These are phyloP conservation scores for Jackrogersella multiformis DNA, from an alignment of 495 filamentous ascomycete species.

Conservation along the genomic window DNA sequence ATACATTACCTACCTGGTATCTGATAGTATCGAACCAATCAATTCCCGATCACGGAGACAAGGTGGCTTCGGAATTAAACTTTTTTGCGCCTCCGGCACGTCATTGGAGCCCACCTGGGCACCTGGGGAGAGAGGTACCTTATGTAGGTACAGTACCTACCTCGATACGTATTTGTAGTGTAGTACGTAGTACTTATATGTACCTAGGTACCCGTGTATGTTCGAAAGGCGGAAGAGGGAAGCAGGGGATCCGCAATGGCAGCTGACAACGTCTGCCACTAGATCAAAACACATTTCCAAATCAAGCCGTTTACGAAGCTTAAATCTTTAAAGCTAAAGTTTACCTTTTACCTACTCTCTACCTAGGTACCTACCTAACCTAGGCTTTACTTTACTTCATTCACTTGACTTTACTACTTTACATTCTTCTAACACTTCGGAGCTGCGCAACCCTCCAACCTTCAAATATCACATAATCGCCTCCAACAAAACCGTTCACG, in stretches of 20 bases:
- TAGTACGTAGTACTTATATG: no score
- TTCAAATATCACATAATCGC: neutral
- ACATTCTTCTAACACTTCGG: neutral
- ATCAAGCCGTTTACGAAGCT: conserved; percentile 18
- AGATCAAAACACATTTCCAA: conserved; percentile 53
- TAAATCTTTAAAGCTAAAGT: neutral
- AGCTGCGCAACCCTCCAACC: neutral
- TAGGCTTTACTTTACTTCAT: no score
- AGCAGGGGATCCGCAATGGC: neutral
- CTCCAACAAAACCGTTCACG: neutral
- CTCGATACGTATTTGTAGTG: neutral
- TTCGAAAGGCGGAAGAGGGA: neutral
- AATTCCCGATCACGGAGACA: conserved; percentile 14
- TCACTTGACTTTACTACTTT: no score
- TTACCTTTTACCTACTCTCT: no score
- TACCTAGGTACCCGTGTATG: no score
- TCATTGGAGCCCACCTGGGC: conserved; percentile 1
- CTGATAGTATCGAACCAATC: conserved; percentile 22
- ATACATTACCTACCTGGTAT: neutral
- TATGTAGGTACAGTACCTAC: conserved; percentile 10
- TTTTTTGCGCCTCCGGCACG: conserved; percentile 37
- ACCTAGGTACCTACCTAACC: no score
- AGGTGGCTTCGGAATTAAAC: conserved; percentile 18
- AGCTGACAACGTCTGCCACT: neutral
- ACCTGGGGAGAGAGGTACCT: neutral